Conservation (phyloP, 129 eudicot species). For the Erigeron canadensis region DNA sequence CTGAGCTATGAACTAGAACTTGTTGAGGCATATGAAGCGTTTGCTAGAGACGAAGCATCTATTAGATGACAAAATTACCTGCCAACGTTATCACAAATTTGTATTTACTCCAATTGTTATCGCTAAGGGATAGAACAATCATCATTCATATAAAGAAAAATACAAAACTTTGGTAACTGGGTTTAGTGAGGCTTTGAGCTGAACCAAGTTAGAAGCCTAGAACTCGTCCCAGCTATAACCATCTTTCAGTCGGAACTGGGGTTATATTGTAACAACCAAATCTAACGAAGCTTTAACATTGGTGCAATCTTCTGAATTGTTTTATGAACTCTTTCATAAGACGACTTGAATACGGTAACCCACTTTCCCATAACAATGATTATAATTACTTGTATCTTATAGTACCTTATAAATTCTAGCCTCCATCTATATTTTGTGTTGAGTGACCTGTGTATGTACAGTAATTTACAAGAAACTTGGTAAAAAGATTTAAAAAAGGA, state of each 20-base stretch:
- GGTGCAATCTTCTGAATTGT: too few relatives aligned
- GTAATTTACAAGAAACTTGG: conserved; percentile 36
- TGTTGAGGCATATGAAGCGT: too few relatives aligned
- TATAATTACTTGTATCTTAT: conserved; percentile 3
- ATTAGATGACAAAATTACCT: too few relatives aligned
- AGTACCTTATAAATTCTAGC: conserved; percentile 10
- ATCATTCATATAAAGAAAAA: not conserved
- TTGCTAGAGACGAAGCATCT: too few relatives aligned
- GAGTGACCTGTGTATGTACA: conserved; percentile 47
- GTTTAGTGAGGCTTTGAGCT: too few relatives aligned
- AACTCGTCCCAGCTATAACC: too few relatives aligned
- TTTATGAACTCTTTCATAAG: not conserved
- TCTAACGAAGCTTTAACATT: too few relatives aligned
- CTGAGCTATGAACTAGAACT: not conserved
- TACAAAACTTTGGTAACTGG: too few relatives aligned
- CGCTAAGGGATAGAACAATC: not conserved
- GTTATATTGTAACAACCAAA: too few relatives aligned
- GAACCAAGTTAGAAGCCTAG: too few relatives aligned
- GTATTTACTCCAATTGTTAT: not conserved
- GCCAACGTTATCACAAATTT: not conserved
- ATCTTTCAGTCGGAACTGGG: too few relatives aligned
- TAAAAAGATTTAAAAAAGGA: not conserved
- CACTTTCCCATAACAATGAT: conserved; percentile 10
- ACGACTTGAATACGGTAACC: not conserved
- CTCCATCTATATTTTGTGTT: conserved; percentile 19